Evolutionary conservation across 805 yeast species (phyloP), one percentile per base, ranked within the genome.

Genomic region (Yarrowia sp.): DNA sequence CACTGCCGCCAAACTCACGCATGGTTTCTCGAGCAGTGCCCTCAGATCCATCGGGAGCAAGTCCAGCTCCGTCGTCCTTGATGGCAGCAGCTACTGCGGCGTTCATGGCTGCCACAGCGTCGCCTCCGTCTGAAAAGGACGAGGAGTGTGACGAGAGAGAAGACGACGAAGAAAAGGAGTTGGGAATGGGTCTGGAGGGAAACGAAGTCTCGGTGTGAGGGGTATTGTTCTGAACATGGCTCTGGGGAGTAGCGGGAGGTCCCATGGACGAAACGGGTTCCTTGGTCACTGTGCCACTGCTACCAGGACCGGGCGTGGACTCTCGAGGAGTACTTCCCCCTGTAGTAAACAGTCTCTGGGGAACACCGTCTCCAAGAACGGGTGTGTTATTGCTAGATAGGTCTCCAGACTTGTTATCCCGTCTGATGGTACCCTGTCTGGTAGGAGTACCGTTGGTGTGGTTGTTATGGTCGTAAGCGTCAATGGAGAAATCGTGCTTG

Each of bases 31-130:
- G 24, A 13, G 58, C 58, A 2, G 58, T 52, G 0, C 58, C 58
- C 5, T 52, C 58, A 8, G 58, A 52, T 0, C 58, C 58, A 2
- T 38, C 58, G 1, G 36, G 24, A 10, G 9, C 38, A 13, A 44
- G 44, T 9, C 12, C 43, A 1, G 17, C 36, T 24, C 46, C 46
- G 10, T 55, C 61, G 46, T 39, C 46, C 20, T 40, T 55, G 61
- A 55, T 55, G 2, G 61, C 61, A 13, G 61, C 61, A 9, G 61
- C 61, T 14, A 55, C 61, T 34, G 61, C 61, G 2, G 61, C 61
- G 15, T 55, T 55, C 61, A 55, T 55, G 15, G 61, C 61, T 39
- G 61, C 61, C 38, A 55, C 38, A 1, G 44, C 46, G 36, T 55
- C 61, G 15, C 61, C 61, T 20, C 46, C 46, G 15, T 55, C 61